Base-by-base conservation (phyloP, 23 red algal species). In the Pyropia haitanensis region DNA sequence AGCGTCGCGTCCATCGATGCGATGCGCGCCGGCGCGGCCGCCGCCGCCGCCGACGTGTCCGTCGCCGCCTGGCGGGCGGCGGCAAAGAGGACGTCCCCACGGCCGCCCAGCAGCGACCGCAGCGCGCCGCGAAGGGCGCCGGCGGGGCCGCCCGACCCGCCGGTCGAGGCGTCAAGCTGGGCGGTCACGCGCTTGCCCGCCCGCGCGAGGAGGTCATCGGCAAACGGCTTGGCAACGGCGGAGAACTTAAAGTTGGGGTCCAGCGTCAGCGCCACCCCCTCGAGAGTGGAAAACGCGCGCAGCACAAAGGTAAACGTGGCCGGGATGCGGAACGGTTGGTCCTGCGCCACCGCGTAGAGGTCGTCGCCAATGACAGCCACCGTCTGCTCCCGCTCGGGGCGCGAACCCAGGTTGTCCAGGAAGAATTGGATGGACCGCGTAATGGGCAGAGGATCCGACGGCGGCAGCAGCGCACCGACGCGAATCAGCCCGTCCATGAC, bases 291-390 rank as follows among this genome's bases (percentile, higher is more conserved):
- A 27, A 93, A 85, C 0, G 88, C 88, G 12, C 88, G 79, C 52
- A 93, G 65, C 64, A 93, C 81, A 65, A 93, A 93, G 8, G 82
- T 79, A 48, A 70, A 79, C 15, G 71, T 76, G 1, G 88, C 88
- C 18, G 88, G 88, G 2, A 93, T 58, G 30, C 88, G 88, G 60
- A 93, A 93, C 16, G 88, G 88, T 51, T 71, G 57, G 54, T 93
- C 88, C 53, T 85, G 80, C 20, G 88, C 78, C 14, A 81, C 78
- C 4, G 79, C 73, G 60, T 93, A 93, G 21, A 93, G 32, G 39
- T 93, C 88, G 72, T 93, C 88, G 49, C 88, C 88, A 34, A 93
- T 93, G 2, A 73, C 88, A 13, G 67, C 72, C 61, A 93, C 88
- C 18, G 88, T 93, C 32, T 93, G 88, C 2, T 84, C 79, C 20